Percentiles rank a stretch among this genome's conserved stretches.
Evolutionary conservation across 2,329 filamentous ascomycete genomes (phyloP).

Genomic region (Fusarium pseudoanthophilum): DNA sequence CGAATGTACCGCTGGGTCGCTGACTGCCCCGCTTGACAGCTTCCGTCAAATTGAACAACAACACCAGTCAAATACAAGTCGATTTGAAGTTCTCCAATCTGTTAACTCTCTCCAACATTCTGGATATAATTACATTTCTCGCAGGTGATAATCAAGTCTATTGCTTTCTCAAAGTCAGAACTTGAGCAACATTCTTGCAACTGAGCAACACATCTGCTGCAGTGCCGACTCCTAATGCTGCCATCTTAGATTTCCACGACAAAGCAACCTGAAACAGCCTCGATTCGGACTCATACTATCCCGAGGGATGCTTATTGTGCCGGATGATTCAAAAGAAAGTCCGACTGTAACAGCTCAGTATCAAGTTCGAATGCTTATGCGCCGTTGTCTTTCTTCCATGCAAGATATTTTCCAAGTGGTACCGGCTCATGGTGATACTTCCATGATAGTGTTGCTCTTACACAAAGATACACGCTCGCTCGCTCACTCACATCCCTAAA

Average conservation of each 20-base stretch:
- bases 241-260: not conserved
- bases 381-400: not conserved
- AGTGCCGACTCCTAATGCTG: not conserved
- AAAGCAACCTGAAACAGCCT: not conserved
- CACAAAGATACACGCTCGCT: not conserved
- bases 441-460: not conserved
- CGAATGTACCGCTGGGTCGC: slow-evolving; percentile 4
- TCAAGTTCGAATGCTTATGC: not conserved
- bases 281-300: not conserved
- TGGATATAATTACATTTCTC: not conserved
- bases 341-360: not conserved
- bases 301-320: not conserved
- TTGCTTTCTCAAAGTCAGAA: not conserved
- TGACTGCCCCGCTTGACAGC: not conserved
- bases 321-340: not conserved
- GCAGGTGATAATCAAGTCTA: not conserved
- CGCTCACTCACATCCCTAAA: not conserved
- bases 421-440: not conserved
- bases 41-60: not conserved
- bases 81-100: too few species aligned
- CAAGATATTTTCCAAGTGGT: not conserved
- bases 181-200: not conserved
- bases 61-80: not conserved
- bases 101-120: too few species aligned
- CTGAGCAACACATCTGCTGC: not conserved